phyloP scores from a whole-genome alignment of 129 eudicot species.

The Tagetes patula region DNA sequence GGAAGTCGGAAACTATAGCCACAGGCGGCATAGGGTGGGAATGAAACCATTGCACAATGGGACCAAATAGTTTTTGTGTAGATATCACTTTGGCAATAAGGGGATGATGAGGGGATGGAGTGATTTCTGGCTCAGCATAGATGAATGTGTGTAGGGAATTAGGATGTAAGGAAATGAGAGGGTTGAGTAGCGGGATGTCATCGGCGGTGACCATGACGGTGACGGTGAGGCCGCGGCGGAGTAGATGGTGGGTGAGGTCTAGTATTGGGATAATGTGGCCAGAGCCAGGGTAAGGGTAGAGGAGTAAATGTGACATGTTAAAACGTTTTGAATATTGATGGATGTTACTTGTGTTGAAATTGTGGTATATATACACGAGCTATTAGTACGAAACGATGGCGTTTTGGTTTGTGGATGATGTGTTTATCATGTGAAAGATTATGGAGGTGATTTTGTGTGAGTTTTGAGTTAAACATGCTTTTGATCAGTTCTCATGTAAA shows the following conservation, averaged over 20 bases:
- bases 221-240: slow-evolving; percentile 49
- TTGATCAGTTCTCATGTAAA: too few species aligned
- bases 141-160: slow-evolving; percentile 42
- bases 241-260: slow-evolving; percentile 59
- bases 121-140: slow-evolving; percentile 39
- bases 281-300: slow-evolving; percentile 63
- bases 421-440: background rate
- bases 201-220: slow-evolving; percentile 59
- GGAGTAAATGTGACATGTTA: slow-evolving; percentile 40
- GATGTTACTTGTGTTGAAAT: background rate
- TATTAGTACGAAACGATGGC: background rate
- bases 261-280: slow-evolving; percentile 71
- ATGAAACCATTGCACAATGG: slow-evolving; percentile 14
- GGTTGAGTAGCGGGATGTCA: slow-evolving; percentile 43
- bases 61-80: slow-evolving; percentile 13
- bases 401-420: background rate
- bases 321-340: background rate
- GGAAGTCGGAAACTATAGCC: slow-evolving; percentile 38
- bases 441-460: background rate
- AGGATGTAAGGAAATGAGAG: slow-evolving; percentile 52
- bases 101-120: slow-evolving; percentile 37
- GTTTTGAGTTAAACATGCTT: background rate
- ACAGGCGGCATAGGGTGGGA: slow-evolving; percentile 23
- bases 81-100: slow-evolving; percentile 8
- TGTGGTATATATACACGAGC: too few species aligned